A percentile compares a stretch with the other conserved stretches of the same genome.
Evolutionary conservation across 192 early-diverging fungal genomes (phyloP).

Genomic region (Spizellomyces sp.): DNA sequence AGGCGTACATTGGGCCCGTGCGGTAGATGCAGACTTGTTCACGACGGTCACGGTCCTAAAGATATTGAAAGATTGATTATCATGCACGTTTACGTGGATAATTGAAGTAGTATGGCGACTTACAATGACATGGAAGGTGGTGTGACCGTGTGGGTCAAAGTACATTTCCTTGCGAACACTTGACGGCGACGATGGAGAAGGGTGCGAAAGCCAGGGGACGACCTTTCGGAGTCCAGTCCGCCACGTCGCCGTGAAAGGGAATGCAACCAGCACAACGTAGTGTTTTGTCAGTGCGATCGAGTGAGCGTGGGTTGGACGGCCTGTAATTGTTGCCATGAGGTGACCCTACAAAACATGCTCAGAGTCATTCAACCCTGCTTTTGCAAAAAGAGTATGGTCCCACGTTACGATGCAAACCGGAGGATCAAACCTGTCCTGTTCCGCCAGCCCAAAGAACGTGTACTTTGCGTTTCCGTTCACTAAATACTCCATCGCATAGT

Average conservation of each 20-base stretch:
- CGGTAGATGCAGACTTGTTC: conserved; percentile 26
- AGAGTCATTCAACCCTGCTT: neutral
- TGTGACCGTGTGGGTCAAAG: conserved; percentile 25
- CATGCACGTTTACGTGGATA: neutral
- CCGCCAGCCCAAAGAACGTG: conserved; percentile 18
- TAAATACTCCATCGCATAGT: conserved; percentile 22
- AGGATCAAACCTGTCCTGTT: conserved; percentile 23
- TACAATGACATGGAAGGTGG: conserved; percentile 36
- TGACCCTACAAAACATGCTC: conserved; percentile 16
- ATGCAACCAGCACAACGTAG: conserved; percentile 32
- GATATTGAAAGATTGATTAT: neutral
- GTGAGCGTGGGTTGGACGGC: conserved; percentile 17
- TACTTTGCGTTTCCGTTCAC: conserved; percentile 13
- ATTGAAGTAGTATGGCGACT: neutral
- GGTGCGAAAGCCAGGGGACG: neutral
- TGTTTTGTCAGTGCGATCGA: conserved; percentile 24
- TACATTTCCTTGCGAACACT: neutral
- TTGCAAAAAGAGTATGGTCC: neutral
- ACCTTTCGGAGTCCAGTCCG: conserved; percentile 8
- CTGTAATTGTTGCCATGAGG: conserved; percentile 14
- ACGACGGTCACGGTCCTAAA: conserved; percentile 32
- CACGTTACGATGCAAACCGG: conserved; percentile 19
- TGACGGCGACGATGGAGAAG: neutral
- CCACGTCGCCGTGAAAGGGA: conserved; percentile 29
- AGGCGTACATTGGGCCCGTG: conserved; percentile 20